Evolutionary conservation across 148 eudicot species (phyloP).

Genomic region (Dysphania ambrosioides): DNA sequence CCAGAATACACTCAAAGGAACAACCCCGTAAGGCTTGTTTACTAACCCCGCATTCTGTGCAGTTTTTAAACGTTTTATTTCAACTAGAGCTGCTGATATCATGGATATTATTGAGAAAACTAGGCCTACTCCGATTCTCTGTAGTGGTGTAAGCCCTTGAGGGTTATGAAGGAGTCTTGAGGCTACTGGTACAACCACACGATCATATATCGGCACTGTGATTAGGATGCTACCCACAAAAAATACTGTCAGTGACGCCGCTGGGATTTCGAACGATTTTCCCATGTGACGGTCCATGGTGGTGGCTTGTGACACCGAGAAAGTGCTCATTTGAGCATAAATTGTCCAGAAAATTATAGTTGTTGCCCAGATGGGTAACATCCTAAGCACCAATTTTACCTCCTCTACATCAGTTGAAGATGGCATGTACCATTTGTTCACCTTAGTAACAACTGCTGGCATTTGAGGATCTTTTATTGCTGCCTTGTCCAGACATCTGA

Average conservation of each 20-base stretch:
- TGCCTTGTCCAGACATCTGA: constrained; percentile 81
- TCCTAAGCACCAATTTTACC: constrained; percentile 69
- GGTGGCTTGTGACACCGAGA: constrained; percentile 86
- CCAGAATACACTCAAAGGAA: constrained; percentile 70
- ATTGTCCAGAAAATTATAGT: constrained; percentile 88
- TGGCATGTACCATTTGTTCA: constrained; percentile 56
- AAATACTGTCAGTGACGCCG: constrained; percentile 75
- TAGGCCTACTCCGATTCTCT: constrained; percentile 72
- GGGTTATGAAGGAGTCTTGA: constrained; percentile 43
- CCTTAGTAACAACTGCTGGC: constrained; percentile 11
- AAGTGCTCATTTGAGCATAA: constrained; percentile 91
- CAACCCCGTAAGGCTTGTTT: constrained; percentile 23
- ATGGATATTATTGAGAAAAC: constrained; percentile 58
- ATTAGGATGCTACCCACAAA: constrained; percentile 74
- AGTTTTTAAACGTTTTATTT: constrained; percentile 48
- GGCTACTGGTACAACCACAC: constrained; percentile 44
- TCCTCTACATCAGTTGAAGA: constrained; percentile 87
- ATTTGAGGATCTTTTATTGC: constrained; percentile 50
- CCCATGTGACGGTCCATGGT: constrained; percentile 84
- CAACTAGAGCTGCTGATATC: constrained; percentile 63
- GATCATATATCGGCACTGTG: constrained; percentile 69
- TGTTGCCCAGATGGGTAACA: constrained; percentile 98
- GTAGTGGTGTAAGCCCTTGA: constrained; percentile 65
- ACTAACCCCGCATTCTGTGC: constrained; percentile 36
- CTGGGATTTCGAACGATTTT: constrained; percentile 60